Evolutionary conservation across 202 grass and related monocot species (phyloP).

Genomic region (Panicum virgatum): DNA sequence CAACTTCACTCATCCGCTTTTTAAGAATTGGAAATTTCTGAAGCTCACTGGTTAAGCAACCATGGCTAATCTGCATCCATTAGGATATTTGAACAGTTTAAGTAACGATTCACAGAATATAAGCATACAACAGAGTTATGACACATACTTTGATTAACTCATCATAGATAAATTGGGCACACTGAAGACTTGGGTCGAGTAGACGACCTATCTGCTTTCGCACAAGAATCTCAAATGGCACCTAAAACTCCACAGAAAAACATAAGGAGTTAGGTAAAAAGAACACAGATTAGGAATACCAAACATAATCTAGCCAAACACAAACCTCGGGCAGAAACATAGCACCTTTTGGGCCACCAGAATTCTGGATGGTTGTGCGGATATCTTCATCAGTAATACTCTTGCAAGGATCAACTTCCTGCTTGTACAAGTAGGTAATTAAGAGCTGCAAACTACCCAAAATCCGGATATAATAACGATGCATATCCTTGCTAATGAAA

Average conservation of each 20-base stretch:
- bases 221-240: conserved; percentile 95
- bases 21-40: conserved; percentile 78
- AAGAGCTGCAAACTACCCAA: conserved; percentile 11
- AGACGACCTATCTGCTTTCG: conserved; percentile 82
- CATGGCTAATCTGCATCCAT: conserved; percentile 76
- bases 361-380: conserved; percentile 80
- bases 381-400: conserved; percentile 90
- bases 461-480: not conserved
- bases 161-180: conserved; percentile 95
- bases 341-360: conserved; percentile 77
- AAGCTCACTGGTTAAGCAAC: conserved; percentile 77
- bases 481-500: conserved; percentile 16
- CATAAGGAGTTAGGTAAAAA: not conserved
- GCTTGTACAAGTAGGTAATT: conserved; percentile 31
- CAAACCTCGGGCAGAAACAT: conserved; percentile 92
- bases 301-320: conserved; percentile 31
- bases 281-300: conserved; percentile 21
- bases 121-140: conserved; percentile 30
- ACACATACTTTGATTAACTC: conserved; percentile 90
- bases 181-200: conserved; percentile 95
- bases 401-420: conserved; percentile 94
- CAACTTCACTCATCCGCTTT: conserved; percentile 74
- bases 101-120: conserved; percentile 20
- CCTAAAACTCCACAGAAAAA: conserved; percentile 50
- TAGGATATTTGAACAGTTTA: conserved; percentile 37